Percentiles rank a stretch among this genome's conserved stretches.
These are phyloP conservation scores for Microthlaspi erraticum DNA, from an alignment of 345 rosid species.

Conservation along the genomic window DNA sequence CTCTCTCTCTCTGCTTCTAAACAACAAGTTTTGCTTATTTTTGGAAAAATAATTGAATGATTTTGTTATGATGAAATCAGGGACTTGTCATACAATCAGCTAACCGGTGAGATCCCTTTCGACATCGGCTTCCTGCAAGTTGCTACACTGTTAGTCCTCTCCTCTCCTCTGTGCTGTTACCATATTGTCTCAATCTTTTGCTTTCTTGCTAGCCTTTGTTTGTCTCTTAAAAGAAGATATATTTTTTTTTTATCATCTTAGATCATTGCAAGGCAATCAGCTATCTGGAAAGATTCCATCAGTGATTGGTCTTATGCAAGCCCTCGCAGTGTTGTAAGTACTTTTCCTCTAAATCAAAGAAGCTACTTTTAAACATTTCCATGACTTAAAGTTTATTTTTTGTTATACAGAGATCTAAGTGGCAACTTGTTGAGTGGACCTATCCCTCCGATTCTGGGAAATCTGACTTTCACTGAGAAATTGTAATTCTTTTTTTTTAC, in stretches of 20 bases:
- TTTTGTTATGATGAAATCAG: slow-evolving; percentile 48
- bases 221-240: background rate
- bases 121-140: slow-evolving; percentile 98
- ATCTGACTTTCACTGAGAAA: slow-evolving; percentile 88
- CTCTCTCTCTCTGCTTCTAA: slow-evolving; percentile 34
- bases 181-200: background rate
- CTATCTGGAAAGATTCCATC: slow-evolving; percentile 88
- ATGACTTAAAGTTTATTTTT: slow-evolving; percentile 1
- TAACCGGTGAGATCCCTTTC: slow-evolving; percentile 92
- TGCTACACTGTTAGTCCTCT: slow-evolving; percentile 79
- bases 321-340: slow-evolving; percentile 97
- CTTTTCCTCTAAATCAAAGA: slow-evolving; percentile 14
- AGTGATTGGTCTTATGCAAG: slow-evolving; percentile 98
- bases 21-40: slow-evolving; percentile 2
- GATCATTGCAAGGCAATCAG: slow-evolving; percentile 94
- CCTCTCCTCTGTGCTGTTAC: background rate
- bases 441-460: slow-evolving; percentile 90
- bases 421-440: slow-evolving; percentile 84
- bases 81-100: slow-evolving; percentile 93
- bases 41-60: background rate
- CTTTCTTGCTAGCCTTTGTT: slow-evolving; percentile 13
- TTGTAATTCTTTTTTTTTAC: slow-evolving; percentile 50
- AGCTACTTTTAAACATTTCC: background rate
- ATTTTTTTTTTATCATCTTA: slow-evolving; percentile 33
- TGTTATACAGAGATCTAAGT: slow-evolving; percentile 74